Base-by-base conservation (phyloP, 371 early-diverging fungal genomes). In the Umbelopsis sp. region DNA sequence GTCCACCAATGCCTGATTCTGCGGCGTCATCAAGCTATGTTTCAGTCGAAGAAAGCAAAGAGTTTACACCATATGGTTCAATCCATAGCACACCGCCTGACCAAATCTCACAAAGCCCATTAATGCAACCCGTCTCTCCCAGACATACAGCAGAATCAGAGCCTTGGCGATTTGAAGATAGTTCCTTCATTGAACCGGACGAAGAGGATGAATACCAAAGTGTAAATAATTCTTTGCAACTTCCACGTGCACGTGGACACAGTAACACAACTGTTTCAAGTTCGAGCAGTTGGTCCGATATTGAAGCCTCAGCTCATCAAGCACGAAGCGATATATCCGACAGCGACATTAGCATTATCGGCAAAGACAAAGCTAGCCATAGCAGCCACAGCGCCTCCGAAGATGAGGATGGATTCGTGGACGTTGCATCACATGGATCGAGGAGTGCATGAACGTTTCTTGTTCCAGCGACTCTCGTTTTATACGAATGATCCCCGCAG, bases 201-300 rank as follows among this genome's bases (percentile, higher is more conserved):
- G 57, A 32, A 57, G 35, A 35, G 14, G 57, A 57, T 35, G 57
- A 57, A 16, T 57, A 57, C 9, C 29, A 57, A 57, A 57, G 35
- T 16, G 57, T 57, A 1, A 35, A 57, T 18, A 57, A 29, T 35
- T 57, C 57, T 5, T 35, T 57, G 32, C 57, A 57, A 32, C 18
- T 57, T 16, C 57, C 57, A 35, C 16, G 57, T 16, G 57, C 57
- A 10, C 57, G 57, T n/a, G 57, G 57, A 0, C 57, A 57, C 29
- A 57, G 57, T 18, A 65, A 37, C 22, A 48, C 65, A 22, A 64
- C 64, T 46, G 64, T 24, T 44, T 46, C 46, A 45, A 44, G 64
- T 22, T 44, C 64, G 16, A 64, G 46, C 44, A 46, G 44, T 14
- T 64, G 64, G 44, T 64, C 46, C n/a, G 64, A 46, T 44, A 46